A percentile compares a stretch with the other conserved stretches of the same genome.
Evolutionary conservation across 2,329 filamentous ascomycete genomes (phyloP).

Genomic region (Pyrenophora seminiperda): DNA sequence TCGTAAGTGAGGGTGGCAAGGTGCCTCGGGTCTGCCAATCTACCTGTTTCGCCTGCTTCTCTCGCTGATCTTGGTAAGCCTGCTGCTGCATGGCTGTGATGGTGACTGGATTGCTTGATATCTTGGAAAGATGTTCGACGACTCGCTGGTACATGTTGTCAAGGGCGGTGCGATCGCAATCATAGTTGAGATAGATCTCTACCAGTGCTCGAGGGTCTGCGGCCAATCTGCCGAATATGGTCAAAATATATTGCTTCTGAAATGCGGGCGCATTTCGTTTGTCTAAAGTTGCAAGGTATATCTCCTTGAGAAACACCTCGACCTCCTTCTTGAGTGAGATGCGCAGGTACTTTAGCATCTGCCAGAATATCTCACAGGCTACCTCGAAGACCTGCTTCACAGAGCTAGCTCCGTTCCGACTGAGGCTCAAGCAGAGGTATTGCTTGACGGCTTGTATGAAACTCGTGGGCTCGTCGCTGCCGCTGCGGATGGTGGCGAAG

Average conservation of each 20-base stretch:
- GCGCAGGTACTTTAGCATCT: conserved; percentile 92
- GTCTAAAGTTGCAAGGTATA: conserved; percentile 90
- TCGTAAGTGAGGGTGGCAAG: conserved; percentile 83
- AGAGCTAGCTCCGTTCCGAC: conserved; percentile 91
- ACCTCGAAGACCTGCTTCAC: conserved; percentile 93
- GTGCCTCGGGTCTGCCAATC: conserved; percentile 90
- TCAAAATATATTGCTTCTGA: conserved; percentile 91
- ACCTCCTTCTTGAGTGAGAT: conserved; percentile 98
- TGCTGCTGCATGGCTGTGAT: conserved; percentile 81
- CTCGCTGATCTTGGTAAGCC: conserved; percentile 78
- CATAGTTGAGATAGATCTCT: conserved; percentile 96
- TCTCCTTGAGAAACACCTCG: conserved; percentile 96
- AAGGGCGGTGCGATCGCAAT: conserved; percentile 88
- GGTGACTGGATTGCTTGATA: conserved; percentile 77
- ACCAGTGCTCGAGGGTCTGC: conserved; percentile 87
- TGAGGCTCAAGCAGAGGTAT: conserved; percentile 93
- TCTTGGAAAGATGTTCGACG: conserved; percentile 89
- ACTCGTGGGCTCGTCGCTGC: conserved; percentile 83
- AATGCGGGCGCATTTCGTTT: conserved; percentile 83
- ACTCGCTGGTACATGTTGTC: conserved; percentile 97
- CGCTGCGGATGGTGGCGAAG: conserved; percentile 88
- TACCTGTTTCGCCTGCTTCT: conserved; percentile 62
- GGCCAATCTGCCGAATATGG: conserved; percentile 80
- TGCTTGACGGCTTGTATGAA: conserved; percentile 97
- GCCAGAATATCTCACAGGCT: conserved; percentile 95